Base-by-base conservation (phyloP, 2,329 filamentous ascomycete species). In the Colletotrichum sp. region DNA sequence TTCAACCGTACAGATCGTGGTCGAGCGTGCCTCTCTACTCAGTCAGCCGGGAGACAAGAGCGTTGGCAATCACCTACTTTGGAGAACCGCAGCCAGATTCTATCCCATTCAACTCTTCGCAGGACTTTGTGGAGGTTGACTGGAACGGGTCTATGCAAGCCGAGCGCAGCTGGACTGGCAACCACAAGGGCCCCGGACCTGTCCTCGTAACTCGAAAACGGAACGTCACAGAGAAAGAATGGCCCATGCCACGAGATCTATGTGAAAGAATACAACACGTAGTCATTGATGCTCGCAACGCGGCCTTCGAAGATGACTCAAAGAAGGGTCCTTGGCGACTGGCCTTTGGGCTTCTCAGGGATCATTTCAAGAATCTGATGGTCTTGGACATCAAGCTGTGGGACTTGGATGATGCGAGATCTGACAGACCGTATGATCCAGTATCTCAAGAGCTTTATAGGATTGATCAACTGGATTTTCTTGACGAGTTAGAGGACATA, bases 181-280 rank as follows among this genome's bases (percentile, higher is more conserved):
- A 52, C n/a, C 44, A 52, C 44, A 52, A 52, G n/a, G 12, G n/a
- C n/a, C 10, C 10, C 0, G 44, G 44, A 4, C n/a, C n/a, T 1
- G 44, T 52, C n/a, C 44, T 52, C 44, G 6, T 0, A 0, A 21
- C 4, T 21, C 44, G 44, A 21, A 52, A 0, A 0, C n/a, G 44
- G 6, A 52, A 52, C 44, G n/a, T 52, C 1, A 52, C n/a, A 3
- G 44, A 52, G n/a, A 52, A 52, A 13, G 44, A 52, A 21, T 52
- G 44, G 44, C 44, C 44, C 12, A 52, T 52, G 44, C 44, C 44
- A 0, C 44, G 1, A 21, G 44, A 13, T 4, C 1, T 52, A 13
- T 52, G 44, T 52, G 44, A 21, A 52, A 52, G 44, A 24, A 52
- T 52, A 52, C n/a, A 52, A 6, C 44, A 52, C n/a, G 12, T 21